Evolutionary conservation across 106 monocot genomes (phyloP).

Genomic region (Amphibolis antarctica): DNA sequence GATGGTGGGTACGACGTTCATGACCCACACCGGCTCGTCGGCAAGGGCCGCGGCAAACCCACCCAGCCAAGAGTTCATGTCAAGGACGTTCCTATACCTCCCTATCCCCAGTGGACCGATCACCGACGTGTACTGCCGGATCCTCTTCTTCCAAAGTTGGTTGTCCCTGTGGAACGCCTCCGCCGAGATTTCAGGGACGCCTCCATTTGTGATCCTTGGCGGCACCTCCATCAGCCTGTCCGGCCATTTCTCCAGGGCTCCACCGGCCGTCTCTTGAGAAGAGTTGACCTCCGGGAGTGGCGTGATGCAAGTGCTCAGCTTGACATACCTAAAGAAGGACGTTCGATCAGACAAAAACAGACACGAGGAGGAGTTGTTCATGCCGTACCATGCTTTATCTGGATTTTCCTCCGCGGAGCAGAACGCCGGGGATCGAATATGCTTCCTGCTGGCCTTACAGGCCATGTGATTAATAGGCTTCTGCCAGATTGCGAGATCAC

Average conservation of each 20-base stretch:
- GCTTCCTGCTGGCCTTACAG: slow-evolving; percentile 22
- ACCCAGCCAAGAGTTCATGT: slow-evolving; percentile 43
- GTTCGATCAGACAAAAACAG: not conserved
- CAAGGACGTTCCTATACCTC: slow-evolving; percentile 41
- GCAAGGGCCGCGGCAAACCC: slow-evolving; percentile 41
- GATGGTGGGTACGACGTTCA: slow-evolving; percentile 43
- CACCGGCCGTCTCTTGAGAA: slow-evolving; percentile 16
- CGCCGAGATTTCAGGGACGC: slow-evolving; percentile 8
- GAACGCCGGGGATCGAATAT: slow-evolving; percentile 18
- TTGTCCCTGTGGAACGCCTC: slow-evolving; percentile 29
- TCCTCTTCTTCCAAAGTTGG: slow-evolving; percentile 35
- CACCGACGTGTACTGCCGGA: slow-evolving; percentile 24
- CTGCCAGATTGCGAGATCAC: slow-evolving; percentile 53
- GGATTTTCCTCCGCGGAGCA: slow-evolving; percentile 19
- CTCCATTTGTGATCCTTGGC: slow-evolving; percentile 25
- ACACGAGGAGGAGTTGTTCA: no score
- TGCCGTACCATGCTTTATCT: slow-evolving; percentile 37
- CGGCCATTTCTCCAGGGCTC: slow-evolving; percentile 44
- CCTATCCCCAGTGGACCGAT: slow-evolving; percentile 16
- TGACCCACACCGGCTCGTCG: slow-evolving; percentile 52
- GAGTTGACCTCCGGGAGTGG: slow-evolving; percentile 14
- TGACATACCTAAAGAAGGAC: slow-evolving; percentile 21
- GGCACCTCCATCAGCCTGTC: slow-evolving; percentile 35
- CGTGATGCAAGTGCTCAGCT: slow-evolving; percentile 37
- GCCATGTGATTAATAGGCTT: slow-evolving; percentile 35